These are phyloP conservation scores for Simmondsia chinensis DNA, from an alignment of 148 eudicot species.

Conservation along the genomic window DNA sequence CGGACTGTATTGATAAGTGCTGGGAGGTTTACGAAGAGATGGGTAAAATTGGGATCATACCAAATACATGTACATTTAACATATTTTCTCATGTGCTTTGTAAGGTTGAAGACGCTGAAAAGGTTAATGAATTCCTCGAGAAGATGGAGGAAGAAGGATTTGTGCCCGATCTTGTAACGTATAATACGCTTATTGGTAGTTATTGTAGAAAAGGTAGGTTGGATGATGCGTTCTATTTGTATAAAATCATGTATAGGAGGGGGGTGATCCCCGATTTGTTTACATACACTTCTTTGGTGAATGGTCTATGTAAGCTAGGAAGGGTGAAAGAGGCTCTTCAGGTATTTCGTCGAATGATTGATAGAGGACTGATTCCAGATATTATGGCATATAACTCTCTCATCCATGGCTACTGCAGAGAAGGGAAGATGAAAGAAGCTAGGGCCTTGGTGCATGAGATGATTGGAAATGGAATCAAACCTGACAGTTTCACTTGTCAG, in stretches of 20 bases:
- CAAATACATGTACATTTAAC: slow-evolving; percentile 72
- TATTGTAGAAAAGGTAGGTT: slow-evolving; percentile 60
- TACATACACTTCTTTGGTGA: slow-evolving; percentile 68
- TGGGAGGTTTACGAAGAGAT: slow-evolving; percentile 67
- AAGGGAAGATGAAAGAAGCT: slow-evolving; percentile 70
- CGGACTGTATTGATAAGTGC: slow-evolving; percentile 36
- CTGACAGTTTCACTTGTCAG: slow-evolving; percentile 63
- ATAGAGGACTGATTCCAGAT: slow-evolving; percentile 68
- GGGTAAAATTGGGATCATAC: slow-evolving; percentile 44
- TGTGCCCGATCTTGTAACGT: slow-evolving; percentile 82
- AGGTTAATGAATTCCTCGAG: slow-evolving; percentile 69
- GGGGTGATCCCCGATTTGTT: slow-evolving; percentile 67
- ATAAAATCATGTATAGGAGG: slow-evolving; percentile 73
- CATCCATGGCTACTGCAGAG: slow-evolving; percentile 68
- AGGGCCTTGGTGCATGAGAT: slow-evolving; percentile 58
- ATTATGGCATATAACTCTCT: slow-evolving; percentile 61
- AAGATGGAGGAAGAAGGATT: slow-evolving; percentile 96
- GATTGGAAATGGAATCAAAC: slow-evolving; percentile 42
- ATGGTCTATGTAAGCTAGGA: slow-evolving; percentile 76
- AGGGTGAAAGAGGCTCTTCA: slow-evolving; percentile 58
- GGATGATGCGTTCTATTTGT: slow-evolving; percentile 75
- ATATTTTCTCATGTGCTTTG: slow-evolving; percentile 65
- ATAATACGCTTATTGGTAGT: slow-evolving; percentile 64
- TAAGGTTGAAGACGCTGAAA: slow-evolving; percentile 43
- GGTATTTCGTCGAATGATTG: slow-evolving; percentile 52